These are phyloP conservation scores for Nissolia schottii DNA, from an alignment of 306 rosid species.

Conservation along the genomic window DNA sequence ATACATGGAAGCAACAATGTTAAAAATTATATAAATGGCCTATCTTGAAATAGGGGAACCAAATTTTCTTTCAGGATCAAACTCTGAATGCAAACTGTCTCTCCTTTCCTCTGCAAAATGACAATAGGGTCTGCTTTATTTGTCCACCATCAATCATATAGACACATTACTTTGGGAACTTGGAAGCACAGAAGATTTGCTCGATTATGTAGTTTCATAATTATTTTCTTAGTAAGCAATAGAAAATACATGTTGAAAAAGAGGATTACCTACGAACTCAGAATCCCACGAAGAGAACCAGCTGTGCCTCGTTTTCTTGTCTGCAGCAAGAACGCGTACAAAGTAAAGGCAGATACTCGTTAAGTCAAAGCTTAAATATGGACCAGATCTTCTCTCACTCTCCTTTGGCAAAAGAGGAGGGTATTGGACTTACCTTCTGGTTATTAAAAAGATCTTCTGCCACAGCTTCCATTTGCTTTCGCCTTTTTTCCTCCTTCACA, in stretches of 20 bases:
- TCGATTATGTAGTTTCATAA: not conserved
- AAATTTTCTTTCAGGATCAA: not conserved
- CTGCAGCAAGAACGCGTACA: slow-evolving; percentile 30
- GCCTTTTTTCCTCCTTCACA: slow-evolving; percentile 63
- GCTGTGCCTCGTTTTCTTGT: slow-evolving; percentile 50
- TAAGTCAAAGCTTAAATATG: not conserved
- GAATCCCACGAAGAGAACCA: slow-evolving; percentile 58
- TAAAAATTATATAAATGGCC: not conserved
- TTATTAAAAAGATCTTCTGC: slow-evolving; percentile 85
- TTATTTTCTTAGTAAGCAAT: not conserved
- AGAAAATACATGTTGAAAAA: not conserved
- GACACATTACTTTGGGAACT: not conserved
- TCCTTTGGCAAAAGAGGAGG: not conserved
- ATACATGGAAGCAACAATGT: not conserved
- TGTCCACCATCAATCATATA: not conserved
- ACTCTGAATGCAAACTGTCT: not conserved
- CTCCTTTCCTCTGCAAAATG: slow-evolving; percentile 6
- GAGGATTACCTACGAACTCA: slow-evolving; percentile 36
- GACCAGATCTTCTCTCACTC: not conserved
- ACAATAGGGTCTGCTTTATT: not conserved
- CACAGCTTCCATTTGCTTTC: slow-evolving; percentile 76
- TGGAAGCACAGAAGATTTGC: slow-evolving; percentile 1
- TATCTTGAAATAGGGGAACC: not conserved
- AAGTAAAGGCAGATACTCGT: not conserved
- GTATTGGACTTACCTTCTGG: slow-evolving; percentile 43